Base-by-base conservation (phyloP, 1,284 basidiomycete species). In the Malassezia equina region DNA sequence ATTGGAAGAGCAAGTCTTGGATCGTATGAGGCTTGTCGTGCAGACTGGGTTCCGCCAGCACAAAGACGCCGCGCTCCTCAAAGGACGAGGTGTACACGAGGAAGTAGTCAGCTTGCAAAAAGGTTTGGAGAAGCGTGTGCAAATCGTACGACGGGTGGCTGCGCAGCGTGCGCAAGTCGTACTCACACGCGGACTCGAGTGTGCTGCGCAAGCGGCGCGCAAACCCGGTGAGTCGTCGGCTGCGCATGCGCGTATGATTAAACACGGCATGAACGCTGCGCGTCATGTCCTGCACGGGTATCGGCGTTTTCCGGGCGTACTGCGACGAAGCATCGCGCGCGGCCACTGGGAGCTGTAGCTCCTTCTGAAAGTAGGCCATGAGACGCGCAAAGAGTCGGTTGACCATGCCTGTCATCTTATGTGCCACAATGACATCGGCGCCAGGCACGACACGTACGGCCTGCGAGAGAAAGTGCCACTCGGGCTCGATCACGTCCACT, bases 131-230 rank as follows among this genome's bases (percentile, higher is more conserved):
- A 74, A 98, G 86, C 3, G 80, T 77, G 55, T 88, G 86, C 47
- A 95, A 79, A 47, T 86, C 81, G 64, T 59, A 32, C 43, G 34
- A 28, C 17, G 34, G 23, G 6, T 62, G 15, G 44, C 47, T 27
- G 39, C 62, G 53, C 31, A 71, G 57, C 47, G 83, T 81, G 56
- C 90, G 86, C 28, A 98, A 80, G 47, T 81, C 81, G 73, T 95
- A 98, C 76, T 98, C 94, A 1, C 91, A 88, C 1, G 91, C 90
- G 75, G 96, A 96, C 69, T 88, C 88, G 77, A 95, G 93, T 36
- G 88, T 82, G 66, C 88, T 85, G 17, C 76, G 69, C 59, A 78
- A 76, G 33, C 76, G 74, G 54, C 77, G 64, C 2, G 67, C 66
- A 75, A 95, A 91, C 3, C 91, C 86, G 64, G 93, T 87, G 28